Evolutionary conservation across 169 alveolate genomes (phyloP), one percentile per base, ranked within the genome.

Genomic region (Plasmodium gonderi): DNA sequence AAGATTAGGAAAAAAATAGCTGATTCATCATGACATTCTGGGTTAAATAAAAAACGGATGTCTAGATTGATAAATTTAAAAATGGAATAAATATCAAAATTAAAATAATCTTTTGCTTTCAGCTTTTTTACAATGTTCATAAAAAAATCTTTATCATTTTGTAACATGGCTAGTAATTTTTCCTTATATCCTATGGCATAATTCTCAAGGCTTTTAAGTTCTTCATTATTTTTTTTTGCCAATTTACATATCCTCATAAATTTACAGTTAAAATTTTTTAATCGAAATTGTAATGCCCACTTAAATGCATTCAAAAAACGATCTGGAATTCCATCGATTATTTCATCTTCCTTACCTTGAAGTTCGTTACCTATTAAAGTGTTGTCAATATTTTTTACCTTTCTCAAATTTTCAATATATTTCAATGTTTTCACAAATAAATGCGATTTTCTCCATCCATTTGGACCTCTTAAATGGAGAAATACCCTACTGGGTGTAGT

Each of bases 161-260:
- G 90, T 64, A 90, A 31, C 94, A 90, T 90, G 20, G 82, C 90
- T 42, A 90, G 54, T 65, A 90, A 45, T 38, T 90, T 76, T 90
- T 90, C 94, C 40, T 90, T 90, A 77, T 90, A 77, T 6, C 94
- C 94, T 47, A 90, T 79, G 7, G 94, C 90, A 90, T 90, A 90
- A 65, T 90, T 65, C n/a, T 77, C 83, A 33, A 64, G 33, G 38
- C 38, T 11, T 65, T 90, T 78, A 72, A 90, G 74, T 17, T 64
- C 64, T 90, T 77, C 90, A 33, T 90, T 90, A 42, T 77, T 90
- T 90, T 76, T 78, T 90, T 79, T 78, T 23, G 94, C 79, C 36
- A 90, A 40, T 38, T 90, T 90, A 26, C 12, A n/a, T 90, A 65
- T 65, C 42, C 94, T 90, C 33, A 31, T 64, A 90, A 77, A 90